Base-by-base conservation (phyloP, 1,284 basidiomycete genomes). In the Peniophora sp. region DNA sequence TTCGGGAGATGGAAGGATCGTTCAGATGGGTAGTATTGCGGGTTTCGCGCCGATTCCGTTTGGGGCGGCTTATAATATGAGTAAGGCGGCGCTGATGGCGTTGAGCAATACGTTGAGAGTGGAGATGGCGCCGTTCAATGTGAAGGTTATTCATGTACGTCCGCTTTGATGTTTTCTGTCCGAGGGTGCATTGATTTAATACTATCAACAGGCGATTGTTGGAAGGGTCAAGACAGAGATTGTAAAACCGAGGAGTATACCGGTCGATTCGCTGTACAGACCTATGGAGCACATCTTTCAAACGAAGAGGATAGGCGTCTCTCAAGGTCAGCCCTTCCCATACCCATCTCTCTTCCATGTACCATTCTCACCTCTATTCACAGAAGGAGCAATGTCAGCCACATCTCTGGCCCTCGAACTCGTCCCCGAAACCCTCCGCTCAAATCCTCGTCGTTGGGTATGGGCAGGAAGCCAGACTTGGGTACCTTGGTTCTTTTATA, bases 181-280 rank as follows among this genome's bases (percentile, higher is more conserved):
- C 10, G n/a, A 10, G 27, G 34, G 9, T 9, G 23, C 16, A 6
- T 38, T 16, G 3, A 25, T 9, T 23, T 16, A 34, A 27, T 41
- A 10, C 23, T 45, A 23, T 22, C 5, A 8, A 10, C 36, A 67
- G 65, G 56, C 66, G 36, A 48, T 64, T 14, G 57, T 61, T 16
- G 68, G 67, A 1, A 58, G 58, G 12, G 61, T 69, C n/a, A 58
- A 63, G 53, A 64, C 56, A 51, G 64, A 63, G 35, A 62, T 65
- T 22, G 45, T 54, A 3, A 55, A 55, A 45, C 53, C 55, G 0
- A 45, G 48, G 8, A 51, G 39, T 3, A 52, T 62, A 9, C 54
- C 60, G n/a, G 53, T 58, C 2, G 50, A 57, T 34, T 68, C 66
- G 2, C 47, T 65, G 2, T 69, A 65, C 45, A 48, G 58, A 5